phyloP scores from a whole-genome alignment of 345 rosid genomes.

The Salix purpurea region DNA sequence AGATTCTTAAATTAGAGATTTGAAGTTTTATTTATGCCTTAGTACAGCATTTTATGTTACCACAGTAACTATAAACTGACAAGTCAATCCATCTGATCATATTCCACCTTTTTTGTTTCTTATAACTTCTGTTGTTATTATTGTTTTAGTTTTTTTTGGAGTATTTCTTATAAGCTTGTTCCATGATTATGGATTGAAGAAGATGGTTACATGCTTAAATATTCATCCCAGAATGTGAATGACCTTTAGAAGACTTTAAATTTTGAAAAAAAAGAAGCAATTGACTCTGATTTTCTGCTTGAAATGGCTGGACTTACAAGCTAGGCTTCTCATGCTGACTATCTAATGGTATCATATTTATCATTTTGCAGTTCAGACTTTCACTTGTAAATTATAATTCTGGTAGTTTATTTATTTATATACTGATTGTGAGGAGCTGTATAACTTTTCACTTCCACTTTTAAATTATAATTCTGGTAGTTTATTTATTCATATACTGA shows the following conservation, averaged over 20 bases:
- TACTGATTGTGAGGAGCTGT: constrained; percentile 14
- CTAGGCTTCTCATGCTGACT: not conserved
- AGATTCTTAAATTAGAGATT: not conserved
- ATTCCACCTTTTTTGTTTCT: not conserved
- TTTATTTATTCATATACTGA: constrained; percentile 7
- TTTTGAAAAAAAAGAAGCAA: not conserved
- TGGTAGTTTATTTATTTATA: not conserved
- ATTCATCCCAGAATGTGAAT: not conserved
- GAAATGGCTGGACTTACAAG: not conserved
- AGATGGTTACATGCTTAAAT: not conserved
- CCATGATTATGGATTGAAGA: not conserved
- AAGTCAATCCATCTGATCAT: not conserved
- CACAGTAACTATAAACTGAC: not conserved
- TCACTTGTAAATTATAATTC: not conserved
- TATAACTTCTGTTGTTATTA: not conserved
- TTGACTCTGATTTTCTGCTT: not conserved
- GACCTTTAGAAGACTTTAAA: not conserved
- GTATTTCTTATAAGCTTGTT: not conserved
- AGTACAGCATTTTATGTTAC: not conserved
- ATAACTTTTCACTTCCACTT: not conserved
- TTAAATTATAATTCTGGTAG: not conserved
- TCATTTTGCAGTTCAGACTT: not conserved
- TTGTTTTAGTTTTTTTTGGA: not conserved
- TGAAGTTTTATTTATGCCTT: not conserved
- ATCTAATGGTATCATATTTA: not conserved